A percentile compares a stretch with the other conserved stretches of the same genome.
phyloP scores from a whole-genome alignment of 2,329 filamentous ascomycete species.

The Pseudogymnoascus sp. region DNA sequence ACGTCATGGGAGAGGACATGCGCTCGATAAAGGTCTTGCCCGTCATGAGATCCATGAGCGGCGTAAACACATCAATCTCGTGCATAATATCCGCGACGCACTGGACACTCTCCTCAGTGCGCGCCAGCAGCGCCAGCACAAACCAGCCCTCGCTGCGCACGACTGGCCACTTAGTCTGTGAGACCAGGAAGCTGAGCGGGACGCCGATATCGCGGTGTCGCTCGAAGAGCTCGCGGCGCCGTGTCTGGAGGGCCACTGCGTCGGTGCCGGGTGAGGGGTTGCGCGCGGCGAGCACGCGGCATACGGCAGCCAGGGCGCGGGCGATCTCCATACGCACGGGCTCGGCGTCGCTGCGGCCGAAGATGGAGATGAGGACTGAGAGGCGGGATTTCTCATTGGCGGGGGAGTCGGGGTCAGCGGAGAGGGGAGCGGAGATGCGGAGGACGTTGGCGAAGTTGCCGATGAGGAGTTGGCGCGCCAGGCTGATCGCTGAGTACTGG shows the following conservation, averaged over 20 bases:
- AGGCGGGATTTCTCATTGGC: constrained; percentile 31
- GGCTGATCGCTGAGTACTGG: constrained; percentile 53
- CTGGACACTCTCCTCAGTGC: constrained; percentile 42
- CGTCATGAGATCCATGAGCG: constrained; percentile 43
- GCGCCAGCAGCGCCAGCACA: constrained; percentile 53
- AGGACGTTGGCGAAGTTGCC: constrained; percentile 46
- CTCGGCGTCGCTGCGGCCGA: constrained; percentile 40
- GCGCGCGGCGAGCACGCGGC: constrained; percentile 46
- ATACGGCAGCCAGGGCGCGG: constrained; percentile 45
- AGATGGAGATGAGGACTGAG: constrained; percentile 35
- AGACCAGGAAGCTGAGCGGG: constrained; percentile 45
- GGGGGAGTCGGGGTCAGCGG: constrained; percentile 30
- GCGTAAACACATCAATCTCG: constrained; percentile 36
- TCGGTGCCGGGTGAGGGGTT: constrained; percentile 25
- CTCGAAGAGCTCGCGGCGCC: constrained; percentile 26
- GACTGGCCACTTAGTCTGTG: constrained; percentile 51
- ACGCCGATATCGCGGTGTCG: constrained; percentile 25
- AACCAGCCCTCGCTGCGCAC: constrained; percentile 57
- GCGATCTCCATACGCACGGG: constrained; percentile 55
- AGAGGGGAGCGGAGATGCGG: constrained; percentile 39
- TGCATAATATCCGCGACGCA: constrained; percentile 39
- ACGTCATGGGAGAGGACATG: constrained; percentile 9
- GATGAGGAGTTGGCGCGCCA: constrained; percentile 49
- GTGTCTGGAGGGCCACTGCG: constrained; percentile 19
- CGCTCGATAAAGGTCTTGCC: constrained; percentile 32